Evolutionary conservation across 2,329 filamentous ascomycete genomes (phyloP), one percentile per base, ranked within the genome.

Genomic region (Periconia sp.): DNA sequence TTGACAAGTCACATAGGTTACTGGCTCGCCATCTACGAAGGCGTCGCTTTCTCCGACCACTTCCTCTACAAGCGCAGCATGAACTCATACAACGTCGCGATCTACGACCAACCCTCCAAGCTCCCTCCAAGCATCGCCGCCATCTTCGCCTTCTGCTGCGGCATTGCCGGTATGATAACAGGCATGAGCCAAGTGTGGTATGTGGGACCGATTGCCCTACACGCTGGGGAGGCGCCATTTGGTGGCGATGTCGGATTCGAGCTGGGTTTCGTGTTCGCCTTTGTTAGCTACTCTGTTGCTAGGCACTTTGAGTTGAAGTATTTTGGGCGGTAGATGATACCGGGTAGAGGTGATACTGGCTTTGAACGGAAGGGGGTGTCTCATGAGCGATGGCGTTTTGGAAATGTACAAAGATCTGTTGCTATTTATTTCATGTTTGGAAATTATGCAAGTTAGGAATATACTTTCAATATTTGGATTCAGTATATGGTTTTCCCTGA

Each of bases 11-110:
- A 64, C 56, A 65, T 74, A 63, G 83, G 83, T 2, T 91, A 91
- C 76, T 91, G 88, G 87, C 79, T 91, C 1, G 84, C 87, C 45
- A 89, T 91, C 62, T 91, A 91, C 74, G 82, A 85, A 58, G 86
- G 82, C 45, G 83, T 91, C 57, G 77, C 82, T 1, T 69, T 90
- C 17, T 76, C 80, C 1, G 88, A 91, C 51, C 88, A 91, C 73
- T 82, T 90, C 63, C 63, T 89, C 66, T 90, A 87, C 78, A 84
- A 83, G 64, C 80, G 82, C 20, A 83, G 84, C 2, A 82, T 88
- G 59, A 50, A 57, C 2, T 84, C 83, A 9, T 91, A 90, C 69
- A 67, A 74, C n/a, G 74, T 81, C 0, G 80, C 82, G 41, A 69
- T 80, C 57, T 90, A 88, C 68, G 80, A 85, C 58, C 76, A 82